These are phyloP conservation scores for Melanomma pulvis-pyrius DNA, from an alignment of 495 filamentous ascomycete species.

Conservation along the genomic window DNA sequence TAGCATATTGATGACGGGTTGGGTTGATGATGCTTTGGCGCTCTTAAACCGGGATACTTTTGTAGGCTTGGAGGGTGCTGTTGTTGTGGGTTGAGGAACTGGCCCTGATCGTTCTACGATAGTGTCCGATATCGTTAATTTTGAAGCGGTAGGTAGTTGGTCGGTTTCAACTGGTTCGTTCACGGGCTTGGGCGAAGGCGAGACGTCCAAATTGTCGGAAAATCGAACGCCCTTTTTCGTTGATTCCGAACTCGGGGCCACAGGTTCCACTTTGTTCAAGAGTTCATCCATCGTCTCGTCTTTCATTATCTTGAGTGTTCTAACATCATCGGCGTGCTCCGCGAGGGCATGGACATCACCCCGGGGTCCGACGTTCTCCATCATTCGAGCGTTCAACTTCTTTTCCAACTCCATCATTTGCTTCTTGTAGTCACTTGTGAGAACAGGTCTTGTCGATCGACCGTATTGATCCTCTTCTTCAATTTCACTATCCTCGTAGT, in stretches of 20 bases:
- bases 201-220: slow-evolving; percentile 72
- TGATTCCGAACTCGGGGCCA: not conserved
- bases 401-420: slow-evolving; percentile 48
- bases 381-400: slow-evolving; percentile 42
- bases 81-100: slow-evolving; percentile 3
- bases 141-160: not conserved
- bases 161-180: not conserved
- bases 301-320: slow-evolving; percentile 33
- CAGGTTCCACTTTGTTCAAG: not conserved
- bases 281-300: slow-evolving; percentile 23
- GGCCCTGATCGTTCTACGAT: slow-evolving; percentile 36
- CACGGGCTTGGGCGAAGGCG: slow-evolving; percentile 21
- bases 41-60: slow-evolving; percentile 44
- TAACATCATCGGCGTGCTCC: slow-evolving; percentile 37
- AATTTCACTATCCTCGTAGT: slow-evolving; percentile 55
- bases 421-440: slow-evolving; percentile 71
- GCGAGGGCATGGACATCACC: slow-evolving; percentile 32
- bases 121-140: slow-evolving; percentile 33
- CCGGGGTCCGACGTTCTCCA: slow-evolving; percentile 46
- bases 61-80: slow-evolving; percentile 14
- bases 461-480: slow-evolving; percentile 72
- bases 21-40: slow-evolving; percentile 11
- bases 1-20: not conserved
- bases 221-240: slow-evolving; percentile 77
- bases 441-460: slow-evolving; percentile 60